A percentile compares a stretch with the other conserved stretches of the same genome.
Evolutionary conservation across 306 rosid genomes (phyloP).

Genomic region (Lathyrus tuberosus): DNA sequence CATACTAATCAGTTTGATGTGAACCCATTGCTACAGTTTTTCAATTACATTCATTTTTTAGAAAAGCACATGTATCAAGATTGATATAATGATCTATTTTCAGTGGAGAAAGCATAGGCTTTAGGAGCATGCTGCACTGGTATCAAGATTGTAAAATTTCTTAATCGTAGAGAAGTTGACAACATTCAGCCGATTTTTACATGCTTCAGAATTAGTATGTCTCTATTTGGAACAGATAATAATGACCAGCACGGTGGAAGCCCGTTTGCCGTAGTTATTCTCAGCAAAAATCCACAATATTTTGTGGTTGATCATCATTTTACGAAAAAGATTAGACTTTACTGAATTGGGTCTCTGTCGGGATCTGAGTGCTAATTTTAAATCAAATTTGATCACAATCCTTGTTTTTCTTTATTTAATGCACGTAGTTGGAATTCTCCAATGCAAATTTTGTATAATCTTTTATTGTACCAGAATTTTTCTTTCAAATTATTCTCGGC

Average conservation of each 20-base stretch:
- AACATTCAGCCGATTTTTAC: constrained; percentile 84
- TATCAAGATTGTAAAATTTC: constrained; percentile 96
- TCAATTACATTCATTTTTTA: too few species aligned
- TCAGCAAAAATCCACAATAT: constrained; percentile 31
- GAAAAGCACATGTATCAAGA: too few species aligned
- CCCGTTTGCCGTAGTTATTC: constrained; percentile 47
- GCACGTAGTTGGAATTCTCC: constrained; percentile 25
- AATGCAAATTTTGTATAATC: constrained; percentile 34
- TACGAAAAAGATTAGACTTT: constrained; percentile 31
- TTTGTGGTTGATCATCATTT: constrained; percentile 2
- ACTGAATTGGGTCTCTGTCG: constrained; percentile 36
- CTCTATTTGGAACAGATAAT: constrained; percentile 80
- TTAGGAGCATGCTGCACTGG: constrained; percentile 97
- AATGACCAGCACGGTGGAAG: constrained; percentile 57
- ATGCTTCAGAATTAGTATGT: constrained; percentile 18
- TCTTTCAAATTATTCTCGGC: too few species aligned
- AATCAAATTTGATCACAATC: constrained; percentile 47
- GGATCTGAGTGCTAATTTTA: constrained; percentile 39
- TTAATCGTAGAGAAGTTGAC: constrained; percentile 98
- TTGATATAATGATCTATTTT: too few species aligned
- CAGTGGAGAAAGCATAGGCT: constrained; percentile 81
- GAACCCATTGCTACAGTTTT: too few species aligned
- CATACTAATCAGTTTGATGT: too few species aligned
- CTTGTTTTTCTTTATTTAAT: constrained; percentile 19
- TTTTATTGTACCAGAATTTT: too few species aligned